A percentile compares a stretch with the other conserved stretches of the same genome.
phyloP scores from a whole-genome alignment of 2,329 filamentous ascomycete species.

The Penicillium corylophilum region DNA sequence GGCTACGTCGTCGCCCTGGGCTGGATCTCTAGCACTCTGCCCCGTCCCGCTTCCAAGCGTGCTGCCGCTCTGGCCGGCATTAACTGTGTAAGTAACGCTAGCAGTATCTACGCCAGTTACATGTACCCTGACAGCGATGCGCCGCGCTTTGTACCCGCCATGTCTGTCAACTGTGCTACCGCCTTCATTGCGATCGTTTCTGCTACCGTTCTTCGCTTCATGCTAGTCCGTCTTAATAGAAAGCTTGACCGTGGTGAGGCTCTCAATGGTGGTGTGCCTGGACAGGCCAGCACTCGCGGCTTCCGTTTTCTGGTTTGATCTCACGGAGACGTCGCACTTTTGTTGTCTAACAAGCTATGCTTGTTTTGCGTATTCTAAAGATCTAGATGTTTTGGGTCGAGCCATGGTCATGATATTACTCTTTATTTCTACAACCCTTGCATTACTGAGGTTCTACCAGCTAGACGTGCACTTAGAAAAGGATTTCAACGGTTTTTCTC shows the following conservation, averaged over 20 bases:
- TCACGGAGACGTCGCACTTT: background rate
- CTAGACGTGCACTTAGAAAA: background rate
- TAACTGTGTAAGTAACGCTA: conserved; percentile 69
- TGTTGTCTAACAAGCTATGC: background rate
- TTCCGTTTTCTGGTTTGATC: conserved; percentile 64
- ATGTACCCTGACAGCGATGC: conserved; percentile 58
- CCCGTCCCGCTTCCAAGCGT: conserved; percentile 72
- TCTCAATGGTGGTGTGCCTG: conserved; percentile 56
- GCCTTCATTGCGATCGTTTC: conserved; percentile 63
- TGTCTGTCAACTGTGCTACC: conserved; percentile 67
- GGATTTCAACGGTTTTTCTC: background rate
- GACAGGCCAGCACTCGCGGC: conserved; percentile 58
- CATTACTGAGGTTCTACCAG: background rate
- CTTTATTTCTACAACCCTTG: background rate
- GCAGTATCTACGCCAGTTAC: conserved; percentile 68
- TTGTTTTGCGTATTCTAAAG: background rate
- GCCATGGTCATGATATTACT: background rate
- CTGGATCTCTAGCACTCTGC: conserved; percentile 76
- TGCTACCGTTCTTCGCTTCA: conserved; percentile 61
- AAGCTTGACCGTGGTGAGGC: conserved; percentile 65
- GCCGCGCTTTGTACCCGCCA: conserved; percentile 55
- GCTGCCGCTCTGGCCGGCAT: conserved; percentile 72
- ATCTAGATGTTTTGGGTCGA: background rate
- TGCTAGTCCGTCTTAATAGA: conserved; percentile 66
- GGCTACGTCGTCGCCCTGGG: conserved; percentile 67